Evolutionary conservation across 768 basidiomycete species (phyloP), one percentile per base, ranked within the genome.

Genomic region (Mycena leptocephala): DNA sequence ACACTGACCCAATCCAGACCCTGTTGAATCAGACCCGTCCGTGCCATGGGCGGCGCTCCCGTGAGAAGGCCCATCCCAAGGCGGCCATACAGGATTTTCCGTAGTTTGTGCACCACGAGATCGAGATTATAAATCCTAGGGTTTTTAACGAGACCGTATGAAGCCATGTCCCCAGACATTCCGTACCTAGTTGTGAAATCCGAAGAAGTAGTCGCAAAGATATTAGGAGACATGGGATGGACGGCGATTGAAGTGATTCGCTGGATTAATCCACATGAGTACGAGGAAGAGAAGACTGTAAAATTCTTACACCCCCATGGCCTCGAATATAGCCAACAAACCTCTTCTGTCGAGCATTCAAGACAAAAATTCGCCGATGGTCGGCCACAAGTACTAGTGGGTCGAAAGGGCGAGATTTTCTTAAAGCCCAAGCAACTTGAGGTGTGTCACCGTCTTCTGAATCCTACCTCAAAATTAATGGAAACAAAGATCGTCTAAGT

Each of bases 21-120:
- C 94, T 83, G 95, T 94, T 1, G 83, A 79, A 75, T 93, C 92
- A 20, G 86, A 86, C 77, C 91, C 86, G 43, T 92, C 92, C 30
- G 94, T 81, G 2, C 95, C 95, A 80, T 94, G 93, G 1, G 95
- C 90, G 35, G 93, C 90, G 26, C 95, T 93, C 13, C 92, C 93
- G 11, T 86, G 85, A 79, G 92, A 93, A 3, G 88, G 89, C 14
- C 78, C 72, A 11, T 74, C 85, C 37, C 84, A 85, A 7, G 93
- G 87, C 3, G 89, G 89, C 94, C 93, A 95, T 76, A 81, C 87
- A 9, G 91, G 91, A 78, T 95, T 94, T 46, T 85, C 84, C 2
- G 87, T 86, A 30, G 37, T 65, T 35, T 85, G 73, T 43, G 84
- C 18, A 82, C 81, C 59, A 82, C 74, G 3, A 85, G 81, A 22